Evolutionary conservation across 2,329 filamentous ascomycete species (phyloP).

Genomic region (Fusarium globosum): DNA sequence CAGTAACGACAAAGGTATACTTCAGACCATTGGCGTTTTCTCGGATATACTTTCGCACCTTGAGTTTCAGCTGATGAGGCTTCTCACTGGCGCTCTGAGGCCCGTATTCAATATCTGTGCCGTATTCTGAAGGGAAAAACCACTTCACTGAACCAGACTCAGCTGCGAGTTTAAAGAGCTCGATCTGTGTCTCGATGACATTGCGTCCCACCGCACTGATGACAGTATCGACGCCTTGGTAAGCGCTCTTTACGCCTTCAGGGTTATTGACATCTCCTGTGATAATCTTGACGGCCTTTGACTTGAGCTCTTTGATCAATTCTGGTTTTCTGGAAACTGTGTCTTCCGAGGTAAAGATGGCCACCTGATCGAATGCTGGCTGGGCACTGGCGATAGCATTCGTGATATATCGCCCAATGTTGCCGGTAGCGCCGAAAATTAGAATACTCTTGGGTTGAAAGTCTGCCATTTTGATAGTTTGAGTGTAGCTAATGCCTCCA

Average conservation of each 20-base stretch:
- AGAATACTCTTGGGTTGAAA: slow-evolving; percentile 38
- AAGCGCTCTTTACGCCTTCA: slow-evolving; percentile 66
- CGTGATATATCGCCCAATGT: slow-evolving; percentile 56
- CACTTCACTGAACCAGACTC: slow-evolving; percentile 64
- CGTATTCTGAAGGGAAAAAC: slow-evolving; percentile 77
- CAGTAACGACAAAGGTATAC: slow-evolving; percentile 76
- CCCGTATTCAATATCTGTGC: slow-evolving; percentile 72
- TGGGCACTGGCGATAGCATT: slow-evolving; percentile 50
- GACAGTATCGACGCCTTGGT: slow-evolving; percentile 71
- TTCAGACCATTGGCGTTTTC: slow-evolving; percentile 64
- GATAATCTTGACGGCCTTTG: slow-evolving; percentile 40
- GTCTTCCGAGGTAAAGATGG: slow-evolving; percentile 48
- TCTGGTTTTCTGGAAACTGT: slow-evolving; percentile 35
- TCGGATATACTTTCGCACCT: slow-evolving; percentile 70
- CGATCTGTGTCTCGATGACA: slow-evolving; percentile 70
- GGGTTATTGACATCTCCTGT: slow-evolving; percentile 52
- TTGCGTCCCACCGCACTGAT: slow-evolving; percentile 72
- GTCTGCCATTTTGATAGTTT: slow-evolving; percentile 24
- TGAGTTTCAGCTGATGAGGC: slow-evolving; percentile 76
- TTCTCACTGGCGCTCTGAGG: slow-evolving; percentile 68
- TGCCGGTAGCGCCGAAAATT: slow-evolving; percentile 55
- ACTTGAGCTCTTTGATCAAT: slow-evolving; percentile 35
- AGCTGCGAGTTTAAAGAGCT: slow-evolving; percentile 70
- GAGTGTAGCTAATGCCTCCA: background rate
- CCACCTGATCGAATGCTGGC: slow-evolving; percentile 49